A percentile compares a stretch with the other conserved stretches of the same genome.
phyloP scores from a whole-genome alignment of 2,329 filamentous ascomycete species.

The Scedosporium minutisporum region DNA sequence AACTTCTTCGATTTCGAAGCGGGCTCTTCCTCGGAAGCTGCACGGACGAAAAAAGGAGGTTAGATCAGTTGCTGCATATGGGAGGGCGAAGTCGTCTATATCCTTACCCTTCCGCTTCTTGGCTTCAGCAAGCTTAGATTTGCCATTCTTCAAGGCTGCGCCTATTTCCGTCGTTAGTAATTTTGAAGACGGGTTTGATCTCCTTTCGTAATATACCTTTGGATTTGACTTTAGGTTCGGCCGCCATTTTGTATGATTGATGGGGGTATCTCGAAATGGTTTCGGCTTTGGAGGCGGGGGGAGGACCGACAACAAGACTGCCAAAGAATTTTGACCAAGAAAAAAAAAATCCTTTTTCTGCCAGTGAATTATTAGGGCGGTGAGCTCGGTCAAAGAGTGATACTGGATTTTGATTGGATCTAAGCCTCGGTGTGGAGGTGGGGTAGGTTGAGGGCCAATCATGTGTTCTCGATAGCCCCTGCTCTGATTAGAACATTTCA shows the following conservation, averaged over 20 bases:
- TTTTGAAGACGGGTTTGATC: constrained; percentile 3
- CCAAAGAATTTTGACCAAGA: neutral
- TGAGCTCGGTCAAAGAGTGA: neutral
- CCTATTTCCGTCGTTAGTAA: neutral
- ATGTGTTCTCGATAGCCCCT: neutral
- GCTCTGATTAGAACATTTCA: neutral
- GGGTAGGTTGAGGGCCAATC: neutral
- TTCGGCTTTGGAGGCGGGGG: neutral
- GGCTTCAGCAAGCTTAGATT: constrained; percentile 9
- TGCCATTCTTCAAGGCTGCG: constrained; percentile 7
- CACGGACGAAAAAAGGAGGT: neutral
- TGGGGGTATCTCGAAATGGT: neutral
- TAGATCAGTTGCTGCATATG: neutral
- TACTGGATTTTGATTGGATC: neutral
- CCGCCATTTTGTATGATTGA: constrained; percentile 29
- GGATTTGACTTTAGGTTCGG: constrained; percentile 28
- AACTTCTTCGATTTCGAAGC: constrained; percentile 35
- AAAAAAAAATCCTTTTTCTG: constrained; percentile 7
- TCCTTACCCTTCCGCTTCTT: constrained; percentile 28
- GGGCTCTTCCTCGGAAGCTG: constrained; percentile 35
- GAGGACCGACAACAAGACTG: neutral
- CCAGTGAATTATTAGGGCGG: constrained; percentile 1
- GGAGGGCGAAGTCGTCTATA: neutral
- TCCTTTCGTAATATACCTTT: constrained; percentile 19
- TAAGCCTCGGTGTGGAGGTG: neutral